A percentile compares a stretch with the other conserved stretches of the same genome.
Conservation (phyloP, 371 early-diverging fungal species). For the Fennellomyces sp. region DNA sequence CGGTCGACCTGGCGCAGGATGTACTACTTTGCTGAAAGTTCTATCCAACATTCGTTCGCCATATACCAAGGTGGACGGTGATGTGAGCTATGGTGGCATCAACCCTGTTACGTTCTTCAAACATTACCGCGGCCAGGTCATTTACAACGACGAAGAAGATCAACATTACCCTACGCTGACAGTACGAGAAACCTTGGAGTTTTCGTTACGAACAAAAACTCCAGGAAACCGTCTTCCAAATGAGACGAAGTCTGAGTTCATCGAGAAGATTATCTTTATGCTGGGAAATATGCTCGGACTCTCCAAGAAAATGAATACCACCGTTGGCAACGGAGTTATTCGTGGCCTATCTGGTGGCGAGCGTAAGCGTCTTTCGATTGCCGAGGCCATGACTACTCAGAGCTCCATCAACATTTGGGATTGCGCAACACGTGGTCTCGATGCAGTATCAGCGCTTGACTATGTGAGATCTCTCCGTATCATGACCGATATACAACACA, state of each 20-base stretch:
- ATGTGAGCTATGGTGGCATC: slow-evolving; percentile 42
- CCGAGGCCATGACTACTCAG: slow-evolving; percentile 66
- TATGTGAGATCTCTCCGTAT: slow-evolving; percentile 56
- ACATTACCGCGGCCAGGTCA: slow-evolving; percentile 35
- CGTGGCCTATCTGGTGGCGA: slow-evolving; percentile 78
- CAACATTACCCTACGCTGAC: slow-evolving; percentile 51
- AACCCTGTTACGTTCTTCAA: slow-evolving; percentile 32
- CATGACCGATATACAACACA: slow-evolving; percentile 49
- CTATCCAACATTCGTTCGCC: slow-evolving; percentile 61
- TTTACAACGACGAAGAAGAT: slow-evolving; percentile 56
- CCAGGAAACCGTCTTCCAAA: slow-evolving; percentile 42
- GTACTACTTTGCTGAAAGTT: slow-evolving; percentile 66
- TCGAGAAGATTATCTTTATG: slow-evolving; percentile 30
- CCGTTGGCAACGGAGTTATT: slow-evolving; percentile 67
- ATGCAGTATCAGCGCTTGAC: slow-evolving; percentile 73
- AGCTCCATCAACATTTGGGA: slow-evolving; percentile 65
- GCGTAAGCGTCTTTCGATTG: slow-evolving; percentile 71
- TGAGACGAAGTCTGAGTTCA: slow-evolving; percentile 14
- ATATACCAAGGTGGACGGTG: slow-evolving; percentile 48
- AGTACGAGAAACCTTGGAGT: slow-evolving; percentile 50
- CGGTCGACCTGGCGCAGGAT: slow-evolving; percentile 72
- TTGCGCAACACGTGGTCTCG: slow-evolving; percentile 73
- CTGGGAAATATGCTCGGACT: slow-evolving; percentile 54
- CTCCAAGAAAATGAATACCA: slow-evolving; percentile 57
- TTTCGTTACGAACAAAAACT: slow-evolving; percentile 46